Conservation (phyloP, 2,329 filamentous ascomycete species). For the Cryphonectria naterciae region DNA sequence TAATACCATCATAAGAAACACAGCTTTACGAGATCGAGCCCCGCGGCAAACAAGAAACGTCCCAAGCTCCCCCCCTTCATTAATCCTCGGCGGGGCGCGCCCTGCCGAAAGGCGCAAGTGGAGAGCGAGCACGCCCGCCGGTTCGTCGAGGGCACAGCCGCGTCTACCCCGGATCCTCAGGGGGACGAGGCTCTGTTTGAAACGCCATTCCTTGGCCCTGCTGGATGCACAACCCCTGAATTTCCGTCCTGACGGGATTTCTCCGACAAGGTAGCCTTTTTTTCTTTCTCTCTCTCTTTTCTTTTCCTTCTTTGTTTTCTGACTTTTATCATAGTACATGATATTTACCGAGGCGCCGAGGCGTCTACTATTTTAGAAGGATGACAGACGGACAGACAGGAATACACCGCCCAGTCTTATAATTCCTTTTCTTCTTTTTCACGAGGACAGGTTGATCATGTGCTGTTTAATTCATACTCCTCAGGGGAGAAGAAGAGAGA, state of each 20-base stretch:
- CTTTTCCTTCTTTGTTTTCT: neutral
- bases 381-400: no score
- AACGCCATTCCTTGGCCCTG: constrained; percentile 10
- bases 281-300: neutral
- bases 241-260: constrained; percentile 16
- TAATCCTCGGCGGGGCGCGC: constrained; percentile 10
- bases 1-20: no score
- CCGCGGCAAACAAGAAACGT: constrained; percentile 16
- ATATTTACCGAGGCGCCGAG: no score
- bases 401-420: no score
- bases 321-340: no score
- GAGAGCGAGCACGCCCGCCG: constrained; percentile 8
- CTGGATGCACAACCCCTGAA: constrained; percentile 8
- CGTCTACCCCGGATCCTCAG: constrained; percentile 22
- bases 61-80: constrained; percentile 18
- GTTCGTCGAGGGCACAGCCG: constrained; percentile 1
- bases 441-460: neutral
- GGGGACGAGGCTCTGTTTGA: constrained; percentile 21
- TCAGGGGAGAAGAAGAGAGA: neutral
- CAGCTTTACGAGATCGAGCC: no score
- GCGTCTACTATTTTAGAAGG: no score
- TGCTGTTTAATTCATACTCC: neutral
- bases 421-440: no score
- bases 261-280: neutral
- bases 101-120: constrained; percentile 11